Evolutionary conservation across 805 yeast genomes (phyloP).

Genomic region (Pichia sporocuriosa): DNA sequence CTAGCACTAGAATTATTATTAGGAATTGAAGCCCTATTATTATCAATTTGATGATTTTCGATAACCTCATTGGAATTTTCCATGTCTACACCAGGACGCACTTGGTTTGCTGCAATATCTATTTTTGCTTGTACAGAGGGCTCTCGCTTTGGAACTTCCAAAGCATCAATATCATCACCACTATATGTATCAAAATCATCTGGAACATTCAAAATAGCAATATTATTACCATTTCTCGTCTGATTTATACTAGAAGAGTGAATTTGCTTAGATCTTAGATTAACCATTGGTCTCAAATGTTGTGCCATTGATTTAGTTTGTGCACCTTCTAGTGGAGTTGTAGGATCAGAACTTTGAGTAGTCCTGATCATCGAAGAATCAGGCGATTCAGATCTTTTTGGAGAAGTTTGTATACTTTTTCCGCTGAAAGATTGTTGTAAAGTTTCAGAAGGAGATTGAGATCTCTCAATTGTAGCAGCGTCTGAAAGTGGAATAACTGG

Average conservation of each 20-base stretch:
- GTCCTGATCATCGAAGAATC: slow-evolving; percentile 4
- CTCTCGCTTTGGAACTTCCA: slow-evolving; percentile 30
- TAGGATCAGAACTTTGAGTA: not conserved
- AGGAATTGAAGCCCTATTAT: not conserved
- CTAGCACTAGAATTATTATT: not conserved
- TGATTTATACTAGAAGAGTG: no score
- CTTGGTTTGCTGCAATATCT: slow-evolving; percentile 5
- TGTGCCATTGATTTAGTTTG: slow-evolving; percentile 35
- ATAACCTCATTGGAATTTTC: not conserved
- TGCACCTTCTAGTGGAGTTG: not conserved
- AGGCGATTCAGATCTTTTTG: slow-evolving; percentile 5
- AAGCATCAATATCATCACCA: slow-evolving; percentile 1
- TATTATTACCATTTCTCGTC: not conserved
- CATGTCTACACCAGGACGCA: not conserved
- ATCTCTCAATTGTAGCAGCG: not conserved
- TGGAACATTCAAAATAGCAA: slow-evolving; percentile 4
- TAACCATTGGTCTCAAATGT: slow-evolving; percentile 33
- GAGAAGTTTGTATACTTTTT: not conserved
- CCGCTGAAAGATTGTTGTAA: not conserved
- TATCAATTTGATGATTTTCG: no score
- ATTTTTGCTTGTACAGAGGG: slow-evolving; percentile 11
- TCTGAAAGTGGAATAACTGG: not conserved
- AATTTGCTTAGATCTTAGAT: no score
- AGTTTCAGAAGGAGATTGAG: not conserved
- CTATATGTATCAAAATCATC: not conserved